Base-by-base conservation (phyloP, 441 rosid species). In the Adansonia madagascariensis region DNA sequence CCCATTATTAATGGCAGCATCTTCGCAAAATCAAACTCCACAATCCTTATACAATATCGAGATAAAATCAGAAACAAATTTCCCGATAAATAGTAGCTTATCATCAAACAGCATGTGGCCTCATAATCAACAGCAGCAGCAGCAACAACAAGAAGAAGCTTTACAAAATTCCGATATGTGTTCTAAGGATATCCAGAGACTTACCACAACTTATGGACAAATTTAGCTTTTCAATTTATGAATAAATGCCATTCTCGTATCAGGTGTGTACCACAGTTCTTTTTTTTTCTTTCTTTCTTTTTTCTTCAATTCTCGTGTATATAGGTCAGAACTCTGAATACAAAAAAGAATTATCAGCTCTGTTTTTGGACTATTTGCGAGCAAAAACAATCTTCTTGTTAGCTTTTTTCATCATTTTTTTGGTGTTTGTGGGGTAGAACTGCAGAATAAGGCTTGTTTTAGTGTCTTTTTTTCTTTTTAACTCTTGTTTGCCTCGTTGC, bases 11-110 rank as follows among this genome's bases (percentile, higher is more conserved):
- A 83, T 86, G 86, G 86, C 87, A 2, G 80, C 87, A 1, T 80
- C 88, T 50, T 72, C 83, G 22, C 92, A 85, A 73, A 84, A 83
- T 57, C 91, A 83, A 62, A 83, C 78, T 57, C 86, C 82, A 27
- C 89, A 83, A 60, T 82, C 91, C 1, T 70, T 85, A 20, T 84
- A 80, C 83, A 83, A 77, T 31, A 71, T 71, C 62, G 92, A 88
- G 52, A 88, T 88, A 50, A 91, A 89, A 87, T 80, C 90, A 53
- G 94, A 91, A 82, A 39, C 91, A 31, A 84, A 75, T 61, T 80
- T 84, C 80, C 72, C 85, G 62, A 72, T 80, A 31, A 31, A 61
- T 0, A 84, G 67, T 46, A 85, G 68, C 71, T 71, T 89, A 12
- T 73, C 88, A 10, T 27, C 31, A 27, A 79, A 70, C 74, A 73